Evolutionary conservation across 768 basidiomycete genomes (phyloP).

Genomic region (Kwoniella sp.): DNA sequence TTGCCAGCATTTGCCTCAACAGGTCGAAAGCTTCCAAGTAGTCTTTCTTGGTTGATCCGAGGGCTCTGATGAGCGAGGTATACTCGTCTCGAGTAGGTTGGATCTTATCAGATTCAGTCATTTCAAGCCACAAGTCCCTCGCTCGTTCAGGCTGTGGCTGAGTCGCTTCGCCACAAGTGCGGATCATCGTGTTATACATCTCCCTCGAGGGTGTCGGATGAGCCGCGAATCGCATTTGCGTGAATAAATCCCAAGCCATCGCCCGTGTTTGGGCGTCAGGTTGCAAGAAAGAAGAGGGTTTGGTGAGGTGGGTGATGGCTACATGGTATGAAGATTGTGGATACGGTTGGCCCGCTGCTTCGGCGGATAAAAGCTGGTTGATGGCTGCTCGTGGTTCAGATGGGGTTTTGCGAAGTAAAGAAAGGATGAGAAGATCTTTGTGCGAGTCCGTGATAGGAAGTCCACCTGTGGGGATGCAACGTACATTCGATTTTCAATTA

Average conservation of each 20-base stretch:
- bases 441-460: slow-evolving; percentile 6
- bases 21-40: slow-evolving; percentile 81
- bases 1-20: slow-evolving; percentile 82
- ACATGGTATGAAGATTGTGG: slow-evolving; percentile 75
- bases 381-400: slow-evolving; percentile 68
- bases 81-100: slow-evolving; percentile 71
- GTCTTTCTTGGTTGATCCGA: slow-evolving; percentile 64
- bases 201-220: slow-evolving; percentile 74
- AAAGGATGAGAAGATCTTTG: slow-evolving; percentile 60
- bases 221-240: slow-evolving; percentile 94
- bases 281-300: slow-evolving; percentile 60
- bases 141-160: slow-evolving; percentile 84
- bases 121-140: slow-evolving; percentile 88
- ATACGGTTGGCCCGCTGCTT: slow-evolving; percentile 64
- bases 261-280: slow-evolving; percentile 57
- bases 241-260: slow-evolving; percentile 89
- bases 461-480: too few relatives aligned
- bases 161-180: slow-evolving; percentile 66
- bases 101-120: slow-evolving; percentile 71
- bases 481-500: too few relatives aligned
- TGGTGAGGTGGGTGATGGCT: slow-evolving; percentile 60
- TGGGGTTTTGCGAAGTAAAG: slow-evolving; percentile 57
- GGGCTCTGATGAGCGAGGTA: slow-evolving; percentile 78
- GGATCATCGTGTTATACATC: slow-evolving; percentile 83
- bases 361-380: slow-evolving; percentile 70